phyloP scores from a whole-genome alignment of 2,329 filamentous ascomycete genomes.

The Pyrenochaeta sp. region DNA sequence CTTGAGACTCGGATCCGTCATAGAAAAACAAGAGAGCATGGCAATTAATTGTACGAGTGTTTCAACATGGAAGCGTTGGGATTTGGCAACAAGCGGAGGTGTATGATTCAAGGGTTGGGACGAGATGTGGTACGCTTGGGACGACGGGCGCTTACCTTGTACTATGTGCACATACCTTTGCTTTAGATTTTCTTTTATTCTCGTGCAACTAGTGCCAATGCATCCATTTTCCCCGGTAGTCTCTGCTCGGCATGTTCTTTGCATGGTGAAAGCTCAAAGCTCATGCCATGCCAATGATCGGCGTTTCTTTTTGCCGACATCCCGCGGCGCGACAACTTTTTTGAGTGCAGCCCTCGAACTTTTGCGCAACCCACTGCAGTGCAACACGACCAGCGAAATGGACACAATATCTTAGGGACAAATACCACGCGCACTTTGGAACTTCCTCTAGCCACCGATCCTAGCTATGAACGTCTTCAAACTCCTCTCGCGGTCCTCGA shows the following conservation, averaged over 20 bases:
- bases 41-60: background rate
- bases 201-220: constrained; percentile 44
- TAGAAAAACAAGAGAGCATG: background rate
- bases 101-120: too few relatives aligned
- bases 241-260: too few relatives aligned
- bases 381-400: constrained; percentile 10
- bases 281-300: constrained; percentile 15
- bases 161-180: constrained; percentile 51
- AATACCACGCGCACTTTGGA: too few relatives aligned
- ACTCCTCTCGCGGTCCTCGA: constrained; percentile 74
- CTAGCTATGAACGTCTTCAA: constrained; percentile 74
- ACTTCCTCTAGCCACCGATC: too few relatives aligned
- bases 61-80: constrained; percentile 9
- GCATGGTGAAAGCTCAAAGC: background rate
- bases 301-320: constrained; percentile 24
- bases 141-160: constrained; percentile 37
- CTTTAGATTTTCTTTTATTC: constrained; percentile 46
- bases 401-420: background rate
- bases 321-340: constrained; percentile 28
- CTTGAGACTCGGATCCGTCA: constrained; percentile 12
- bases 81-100: too few relatives aligned
- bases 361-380: too few relatives aligned
- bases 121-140: constrained; percentile 28
- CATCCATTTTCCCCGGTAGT: constrained; percentile 26
- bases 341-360: constrained; percentile 22